Evolutionary conservation across 1,284 basidiomycete genomes (phyloP), one percentile per base, ranked within the genome.

Genomic region (Malassezia globosa): DNA sequence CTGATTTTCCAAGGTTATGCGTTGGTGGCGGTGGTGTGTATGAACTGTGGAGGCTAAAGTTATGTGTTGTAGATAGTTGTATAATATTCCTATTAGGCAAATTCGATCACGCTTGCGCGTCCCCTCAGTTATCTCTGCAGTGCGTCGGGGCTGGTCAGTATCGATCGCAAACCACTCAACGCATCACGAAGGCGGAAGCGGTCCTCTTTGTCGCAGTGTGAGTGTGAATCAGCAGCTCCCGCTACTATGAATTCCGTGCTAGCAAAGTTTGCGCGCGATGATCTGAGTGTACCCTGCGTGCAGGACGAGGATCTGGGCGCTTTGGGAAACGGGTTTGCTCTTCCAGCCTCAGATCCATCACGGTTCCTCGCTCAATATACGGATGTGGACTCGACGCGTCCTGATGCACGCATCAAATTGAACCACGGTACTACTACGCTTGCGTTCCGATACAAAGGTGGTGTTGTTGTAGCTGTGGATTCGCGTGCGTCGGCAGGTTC

Each of bases 361-460:
- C 56, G 56, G 11, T 71, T 71, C 50, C 54, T 71, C n/a, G 57
- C 61, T 0, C 60, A 66, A 27, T 68, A 65, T 48, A 71, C 68
- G 41, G 68, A 71, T 33, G 66, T 68, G 13, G 68, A 71, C 49
- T 69, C 66, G 22, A 66, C 69, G 24, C 66, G 69, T 44, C 48
- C 63, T 6, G 54, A 53, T 23, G 72, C 73, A 25, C 64, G 69
- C 36, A 97, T 99, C 77, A 97, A 97, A 78, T 89, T 99, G 59
- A 84, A 89, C 66, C 94, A 99, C 75, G 94, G 94, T 66, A 99
- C 94, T 14, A 99, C 94, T 4, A 97, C 94, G 4, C 79, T 99
- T 38, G 94, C 94, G 7, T 99, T 99, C 80, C 80, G 88, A 70
- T 99, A 85, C 77, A 77, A 86, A 69, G 94, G 92, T 34, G 94